phyloP scores from a whole-genome alignment of 805 yeast species.

The Metschnikowia vanudenii region DNA sequence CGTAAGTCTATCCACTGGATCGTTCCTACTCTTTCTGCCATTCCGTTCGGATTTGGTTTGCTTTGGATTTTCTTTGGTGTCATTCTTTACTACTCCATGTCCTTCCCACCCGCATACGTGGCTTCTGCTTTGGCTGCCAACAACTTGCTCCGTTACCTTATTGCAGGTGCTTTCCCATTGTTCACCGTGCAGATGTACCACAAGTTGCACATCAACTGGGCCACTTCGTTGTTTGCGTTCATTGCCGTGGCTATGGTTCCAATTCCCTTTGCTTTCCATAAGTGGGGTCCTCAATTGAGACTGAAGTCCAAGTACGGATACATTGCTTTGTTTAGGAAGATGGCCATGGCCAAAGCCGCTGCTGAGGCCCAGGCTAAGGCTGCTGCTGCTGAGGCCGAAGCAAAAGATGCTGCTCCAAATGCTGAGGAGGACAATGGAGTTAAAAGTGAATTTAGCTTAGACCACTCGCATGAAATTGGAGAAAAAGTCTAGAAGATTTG shows the following conservation, averaged over 20 bases:
- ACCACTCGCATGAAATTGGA: slow-evolving; percentile 8
- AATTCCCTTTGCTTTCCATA: slow-evolving; percentile 67
- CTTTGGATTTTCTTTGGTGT: slow-evolving; percentile 69
- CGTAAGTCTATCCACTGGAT: slow-evolving; percentile 65
- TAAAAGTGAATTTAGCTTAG: background rate
- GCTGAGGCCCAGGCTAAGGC: slow-evolving; percentile 10
- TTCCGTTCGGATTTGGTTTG: slow-evolving; percentile 74
- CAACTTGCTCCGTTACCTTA: slow-evolving; percentile 68
- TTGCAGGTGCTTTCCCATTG: slow-evolving; percentile 80
- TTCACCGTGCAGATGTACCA: slow-evolving; percentile 83
- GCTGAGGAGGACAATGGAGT: background rate
- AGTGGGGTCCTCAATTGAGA: slow-evolving; percentile 59
- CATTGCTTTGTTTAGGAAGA: slow-evolving; percentile 38
- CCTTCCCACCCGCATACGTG: slow-evolving; percentile 71
- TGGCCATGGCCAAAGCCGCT: slow-evolving; percentile 25
- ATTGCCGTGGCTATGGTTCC: slow-evolving; percentile 70
- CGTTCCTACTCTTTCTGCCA: slow-evolving; percentile 73
- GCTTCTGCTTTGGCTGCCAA: slow-evolving; percentile 93
- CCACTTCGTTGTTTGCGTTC: slow-evolving; percentile 63
- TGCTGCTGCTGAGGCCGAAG: background rate
- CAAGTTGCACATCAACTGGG: slow-evolving; percentile 75
- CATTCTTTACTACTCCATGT: slow-evolving; percentile 63
- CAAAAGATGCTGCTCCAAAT: slow-evolving; percentile 1
- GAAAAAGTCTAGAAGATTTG: slow-evolving; percentile 9
- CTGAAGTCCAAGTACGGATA: slow-evolving; percentile 57